Conservation (phyloP, 1,139 yeast genomes). For the Debaryomyces nepalensis region DNA sequence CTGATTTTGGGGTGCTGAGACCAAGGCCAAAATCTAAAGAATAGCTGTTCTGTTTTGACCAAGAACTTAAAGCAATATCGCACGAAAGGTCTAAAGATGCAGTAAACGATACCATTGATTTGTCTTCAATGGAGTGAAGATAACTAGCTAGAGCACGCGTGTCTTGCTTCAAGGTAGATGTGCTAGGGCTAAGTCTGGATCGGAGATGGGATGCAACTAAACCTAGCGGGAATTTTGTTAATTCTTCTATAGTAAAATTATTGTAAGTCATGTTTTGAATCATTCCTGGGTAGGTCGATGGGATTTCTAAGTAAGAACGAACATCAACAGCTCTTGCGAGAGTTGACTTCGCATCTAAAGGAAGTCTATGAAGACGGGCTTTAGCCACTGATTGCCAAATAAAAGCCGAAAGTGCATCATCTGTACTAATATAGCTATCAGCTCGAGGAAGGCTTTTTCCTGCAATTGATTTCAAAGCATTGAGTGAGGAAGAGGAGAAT, state of each 20-base stretch:
- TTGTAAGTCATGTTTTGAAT: background rate
- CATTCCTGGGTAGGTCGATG: background rate
- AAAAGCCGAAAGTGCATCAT: conserved; percentile 1
- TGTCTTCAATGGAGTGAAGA: background rate
- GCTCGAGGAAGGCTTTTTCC: background rate
- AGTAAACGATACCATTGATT: background rate
- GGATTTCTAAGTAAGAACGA: background rate
- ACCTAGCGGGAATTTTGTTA: background rate
- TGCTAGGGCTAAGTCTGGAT: background rate
- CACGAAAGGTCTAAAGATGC: background rate
- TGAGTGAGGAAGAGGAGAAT: background rate
- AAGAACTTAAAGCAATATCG: background rate
- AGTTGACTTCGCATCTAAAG: background rate
- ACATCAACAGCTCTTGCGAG: background rate
- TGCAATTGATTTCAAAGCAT: conserved; percentile 1
- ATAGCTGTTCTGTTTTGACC: conserved; percentile 1
- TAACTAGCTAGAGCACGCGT: background rate
- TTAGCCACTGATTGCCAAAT: conserved; percentile 2
- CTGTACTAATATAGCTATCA: background rate
- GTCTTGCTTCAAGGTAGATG: background rate
- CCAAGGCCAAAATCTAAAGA: conserved; percentile 1
- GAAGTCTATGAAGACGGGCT: background rate
- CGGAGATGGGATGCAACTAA: background rate
- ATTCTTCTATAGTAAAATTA: background rate
- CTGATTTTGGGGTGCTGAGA: background rate